phyloP scores from a whole-genome alignment of 2,329 filamentous ascomycete genomes.

The Fulvia fulva region DNA sequence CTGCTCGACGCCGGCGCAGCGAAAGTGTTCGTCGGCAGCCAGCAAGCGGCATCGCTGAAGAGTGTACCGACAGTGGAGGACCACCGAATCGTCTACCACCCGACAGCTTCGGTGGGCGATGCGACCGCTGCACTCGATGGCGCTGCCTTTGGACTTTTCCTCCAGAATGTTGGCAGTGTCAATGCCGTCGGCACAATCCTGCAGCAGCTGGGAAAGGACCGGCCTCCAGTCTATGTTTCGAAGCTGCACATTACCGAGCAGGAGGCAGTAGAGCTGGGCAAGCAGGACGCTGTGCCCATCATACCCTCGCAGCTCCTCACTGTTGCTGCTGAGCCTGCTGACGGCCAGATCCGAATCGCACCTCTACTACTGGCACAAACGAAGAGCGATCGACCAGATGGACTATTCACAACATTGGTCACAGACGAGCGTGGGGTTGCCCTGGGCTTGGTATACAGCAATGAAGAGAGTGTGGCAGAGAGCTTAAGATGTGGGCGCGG shows the following conservation, averaged over 20 bases:
- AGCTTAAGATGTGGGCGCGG: slow-evolving; percentile 76
- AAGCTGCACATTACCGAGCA: slow-evolving; percentile 41
- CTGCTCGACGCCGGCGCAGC: slow-evolving; percentile 81
- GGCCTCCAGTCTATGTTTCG: slow-evolving; percentile 50
- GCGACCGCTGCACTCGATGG: slow-evolving; percentile 41
- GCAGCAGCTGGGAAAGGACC: slow-evolving; percentile 46
- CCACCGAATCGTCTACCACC: slow-evolving; percentile 53
- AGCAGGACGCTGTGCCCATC: slow-evolving; percentile 60
- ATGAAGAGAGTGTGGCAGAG: slow-evolving; percentile 81
- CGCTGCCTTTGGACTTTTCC: slow-evolving; percentile 44
- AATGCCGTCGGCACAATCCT: slow-evolving; percentile 45
- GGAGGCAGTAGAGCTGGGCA: slow-evolving; percentile 40
- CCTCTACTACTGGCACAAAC: slow-evolving; percentile 71
- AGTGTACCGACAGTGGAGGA: slow-evolving; percentile 50
- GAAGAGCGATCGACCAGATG: slow-evolving; percentile 76
- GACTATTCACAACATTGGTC: slow-evolving; percentile 83
- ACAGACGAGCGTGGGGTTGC: slow-evolving; percentile 81
- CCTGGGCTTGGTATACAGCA: slow-evolving; percentile 91
- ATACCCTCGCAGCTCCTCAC: slow-evolving; percentile 69
- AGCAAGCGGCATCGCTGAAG: slow-evolving; percentile 59
- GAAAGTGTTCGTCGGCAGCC: slow-evolving; percentile 74
- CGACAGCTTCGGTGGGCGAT: slow-evolving; percentile 43
- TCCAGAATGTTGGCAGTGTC: slow-evolving; percentile 37
- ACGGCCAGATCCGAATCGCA: slow-evolving; percentile 60
- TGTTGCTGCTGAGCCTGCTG: slow-evolving; percentile 57